These are phyloP conservation scores for Mucor ambiguus DNA, from an alignment of 371 early-diverging fungal species.

Conservation along the genomic window DNA sequence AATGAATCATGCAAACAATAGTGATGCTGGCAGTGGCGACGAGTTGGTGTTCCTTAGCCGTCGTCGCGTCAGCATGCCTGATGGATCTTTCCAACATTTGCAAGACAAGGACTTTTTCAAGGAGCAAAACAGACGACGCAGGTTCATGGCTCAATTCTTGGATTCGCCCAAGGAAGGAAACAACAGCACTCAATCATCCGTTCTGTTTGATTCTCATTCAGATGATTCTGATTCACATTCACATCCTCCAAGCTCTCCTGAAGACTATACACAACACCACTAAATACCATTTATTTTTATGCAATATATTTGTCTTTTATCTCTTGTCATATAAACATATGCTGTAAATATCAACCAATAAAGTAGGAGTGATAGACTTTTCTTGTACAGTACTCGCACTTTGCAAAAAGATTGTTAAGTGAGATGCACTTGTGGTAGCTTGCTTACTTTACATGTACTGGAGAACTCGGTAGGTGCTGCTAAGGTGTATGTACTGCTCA, in stretches of 20 bases:
- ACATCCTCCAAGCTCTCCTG: conserved; percentile 10
- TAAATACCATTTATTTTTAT: background rate
- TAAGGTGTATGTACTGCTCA: no score
- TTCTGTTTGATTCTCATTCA: conserved; percentile 12
- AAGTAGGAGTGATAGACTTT: no score
- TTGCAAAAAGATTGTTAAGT: no score
- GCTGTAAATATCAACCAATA: no score
- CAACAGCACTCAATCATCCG: background rate
- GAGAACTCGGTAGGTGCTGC: no score
- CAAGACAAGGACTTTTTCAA: conserved; percentile 26
- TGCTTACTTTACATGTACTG: no score
- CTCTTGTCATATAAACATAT: no score
- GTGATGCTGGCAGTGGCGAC: conserved; percentile 43
- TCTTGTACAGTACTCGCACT: no score
- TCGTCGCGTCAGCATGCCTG: conserved; percentile 45
- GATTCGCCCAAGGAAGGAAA: conserved; percentile 30
- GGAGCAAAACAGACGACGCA: conserved; percentile 37
- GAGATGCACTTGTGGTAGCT: no score
- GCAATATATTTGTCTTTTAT: no score
- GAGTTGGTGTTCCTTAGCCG: conserved; percentile 34
- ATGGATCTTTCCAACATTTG: conserved; percentile 12
- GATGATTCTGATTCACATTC: conserved; percentile 14
- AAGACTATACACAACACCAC: background rate
- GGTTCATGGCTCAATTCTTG: conserved; percentile 87
- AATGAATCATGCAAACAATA: conserved; percentile 7